Base-by-base conservation (phyloP, 164 flowering plant genomes). In the Stephania cephalantha region DNA sequence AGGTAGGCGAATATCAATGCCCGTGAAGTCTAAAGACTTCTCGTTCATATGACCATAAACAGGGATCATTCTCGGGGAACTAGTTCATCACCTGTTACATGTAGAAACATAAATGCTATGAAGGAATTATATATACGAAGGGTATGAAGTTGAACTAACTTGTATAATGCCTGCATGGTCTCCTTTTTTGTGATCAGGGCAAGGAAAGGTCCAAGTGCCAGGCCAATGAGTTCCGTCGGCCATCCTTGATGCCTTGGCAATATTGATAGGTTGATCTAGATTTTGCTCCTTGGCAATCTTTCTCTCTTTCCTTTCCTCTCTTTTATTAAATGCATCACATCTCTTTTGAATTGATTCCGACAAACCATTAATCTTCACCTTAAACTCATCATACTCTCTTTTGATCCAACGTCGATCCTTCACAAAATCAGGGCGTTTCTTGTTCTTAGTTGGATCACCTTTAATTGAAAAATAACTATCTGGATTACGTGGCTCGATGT, bases 141-240 rank as follows among this genome's bases (percentile, higher is more conserved):
- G 42, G 42, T 35, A 35, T 35, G 42, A 35, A 35, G 4, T 35
- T 35, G 42, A 35, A 35, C 42, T 35, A 35, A 35, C 97, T 94
- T 93, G 98, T 42, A 93, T 86, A 46, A 93, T 86, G 73, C 98
- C 88, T 4, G 94, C 94, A 82, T 93, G 97, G 79, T 93, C 95
- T 69, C 96, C 97, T 77, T 74, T 88, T 4, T 93, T 76, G 68
- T 93, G 94, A 67, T 90, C 92, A 1, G 88, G 65, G 8, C 82
- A 76, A 73, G 89, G 78, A 64, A 71, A 74, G 44, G 80, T 70
- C 98, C 98, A 93, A 63, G 96, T 93, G 7, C 98, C 98, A 29
- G 98, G 98, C 97, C 97, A 92, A 74, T 88, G 95, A 17, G 92
- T 88, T 53, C 91, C 90, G 81, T 92, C 95, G 64, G 94, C 88